Evolutionary conservation across 1,284 basidiomycete species (phyloP).

Genomic region (Chiua sp.): DNA sequence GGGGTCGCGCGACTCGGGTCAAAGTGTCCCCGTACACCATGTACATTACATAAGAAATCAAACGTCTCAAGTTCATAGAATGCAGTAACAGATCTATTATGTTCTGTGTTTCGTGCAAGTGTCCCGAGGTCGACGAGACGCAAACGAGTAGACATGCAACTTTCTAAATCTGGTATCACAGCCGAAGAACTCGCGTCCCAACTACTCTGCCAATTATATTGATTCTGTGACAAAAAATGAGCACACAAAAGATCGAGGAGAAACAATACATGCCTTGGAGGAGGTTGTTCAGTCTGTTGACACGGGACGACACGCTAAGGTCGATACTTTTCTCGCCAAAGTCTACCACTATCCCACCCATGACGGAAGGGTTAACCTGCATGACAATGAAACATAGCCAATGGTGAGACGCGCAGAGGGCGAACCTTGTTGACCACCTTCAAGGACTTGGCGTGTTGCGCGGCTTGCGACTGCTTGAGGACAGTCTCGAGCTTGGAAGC

Average conservation of each 20-base stretch:
- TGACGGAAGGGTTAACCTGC: constrained; percentile 85
- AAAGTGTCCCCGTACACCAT: background rate
- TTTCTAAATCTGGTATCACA: constrained; percentile 15
- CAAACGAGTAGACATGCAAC: constrained; percentile 9
- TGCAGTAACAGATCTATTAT: background rate
- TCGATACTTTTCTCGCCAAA: constrained; percentile 99
- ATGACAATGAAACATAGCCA: constrained; percentile 12
- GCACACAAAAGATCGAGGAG: background rate
- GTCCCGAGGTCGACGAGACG: constrained; percentile 2
- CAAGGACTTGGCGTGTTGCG: constrained; percentile 83
- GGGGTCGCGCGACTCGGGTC: background rate
- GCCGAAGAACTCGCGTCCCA: background rate
- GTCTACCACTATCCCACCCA: constrained; percentile 94
- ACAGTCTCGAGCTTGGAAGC: constrained; percentile 79
- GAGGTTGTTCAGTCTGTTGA: constrained; percentile 93
- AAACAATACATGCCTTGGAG: constrained; percentile 66
- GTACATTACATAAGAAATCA: too few relatives aligned
- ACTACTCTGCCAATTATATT: constrained; percentile 30
- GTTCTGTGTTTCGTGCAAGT: background rate
- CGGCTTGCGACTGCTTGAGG: constrained; percentile 85
- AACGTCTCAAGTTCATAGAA: background rate
- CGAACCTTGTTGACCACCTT: constrained; percentile 88
- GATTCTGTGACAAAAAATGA: constrained; percentile 38
- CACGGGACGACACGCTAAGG: constrained; percentile 90
- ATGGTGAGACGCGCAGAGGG: background rate